Percentiles rank a stretch among this genome's conserved stretches.
These are phyloP conservation scores for Hansenula lynferdii DNA, from an alignment of 1,139 yeast species.

Conservation along the genomic window DNA sequence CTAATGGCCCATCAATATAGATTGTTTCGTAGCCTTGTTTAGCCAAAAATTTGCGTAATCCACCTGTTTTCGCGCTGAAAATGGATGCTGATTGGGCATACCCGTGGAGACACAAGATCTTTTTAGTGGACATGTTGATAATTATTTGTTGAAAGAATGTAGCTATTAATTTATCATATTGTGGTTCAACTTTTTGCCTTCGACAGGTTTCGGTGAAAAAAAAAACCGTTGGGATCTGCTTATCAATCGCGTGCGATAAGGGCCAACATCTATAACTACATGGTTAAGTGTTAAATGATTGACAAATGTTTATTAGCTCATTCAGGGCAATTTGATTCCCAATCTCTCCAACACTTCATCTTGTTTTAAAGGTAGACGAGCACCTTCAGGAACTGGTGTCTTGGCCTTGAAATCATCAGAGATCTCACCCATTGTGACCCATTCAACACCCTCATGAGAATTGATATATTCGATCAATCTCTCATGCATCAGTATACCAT, in stretches of 20 bases:
- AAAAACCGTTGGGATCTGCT: neutral
- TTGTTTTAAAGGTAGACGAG: slow-evolving; percentile 19
- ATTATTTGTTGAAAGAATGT: neutral
- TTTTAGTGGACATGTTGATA: slow-evolving; percentile 7
- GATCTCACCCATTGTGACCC: slow-evolving; percentile 31
- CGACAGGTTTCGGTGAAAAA: too few species aligned
- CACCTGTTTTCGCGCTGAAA: slow-evolving; percentile 74
- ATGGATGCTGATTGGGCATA: slow-evolving; percentile 66
- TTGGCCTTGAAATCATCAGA: slow-evolving; percentile 25
- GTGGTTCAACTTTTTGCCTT: too few species aligned
- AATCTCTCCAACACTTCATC: slow-evolving; percentile 8
- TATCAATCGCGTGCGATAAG: too few species aligned
- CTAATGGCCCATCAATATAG: slow-evolving; percentile 69
- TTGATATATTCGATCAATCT: slow-evolving; percentile 28
- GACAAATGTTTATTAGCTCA: too few species aligned
- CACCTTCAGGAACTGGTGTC: slow-evolving; percentile 23
- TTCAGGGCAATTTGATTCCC: neutral
- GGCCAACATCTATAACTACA: too few species aligned
- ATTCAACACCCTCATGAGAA: slow-evolving; percentile 30
- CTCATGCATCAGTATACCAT: slow-evolving; percentile 28
- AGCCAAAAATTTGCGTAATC: slow-evolving; percentile 60
- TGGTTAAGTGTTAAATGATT: neutral
- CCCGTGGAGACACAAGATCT: slow-evolving; percentile 50
- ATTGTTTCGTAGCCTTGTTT: slow-evolving; percentile 64
- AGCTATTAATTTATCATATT: too few species aligned